Percentiles rank a stretch among this genome's conserved stretches.
Conservation (phyloP, 352 stramenopile species). For the Globisporangium heterothallicum region DNA sequence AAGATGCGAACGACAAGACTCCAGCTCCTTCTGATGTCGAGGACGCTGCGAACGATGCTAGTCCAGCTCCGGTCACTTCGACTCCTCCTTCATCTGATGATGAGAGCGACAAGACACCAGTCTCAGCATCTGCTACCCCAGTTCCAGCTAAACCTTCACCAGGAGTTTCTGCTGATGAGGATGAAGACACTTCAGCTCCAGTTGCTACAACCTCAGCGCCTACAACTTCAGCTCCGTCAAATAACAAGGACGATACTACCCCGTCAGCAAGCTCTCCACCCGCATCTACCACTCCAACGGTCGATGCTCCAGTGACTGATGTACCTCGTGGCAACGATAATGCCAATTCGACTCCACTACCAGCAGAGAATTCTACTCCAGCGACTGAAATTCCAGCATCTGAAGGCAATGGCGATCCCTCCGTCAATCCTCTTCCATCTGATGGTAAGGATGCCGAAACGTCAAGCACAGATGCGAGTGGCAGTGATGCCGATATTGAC, state of each 20-base stretch:
- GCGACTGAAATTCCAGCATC: too few relatives aligned
- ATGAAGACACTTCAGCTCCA: neutral
- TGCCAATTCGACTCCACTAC: too few relatives aligned
- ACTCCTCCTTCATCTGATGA: neutral
- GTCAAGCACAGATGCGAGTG: neutral
- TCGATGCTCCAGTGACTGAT: too few relatives aligned
- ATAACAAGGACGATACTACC: constrained; percentile 1
- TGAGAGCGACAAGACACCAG: neutral
- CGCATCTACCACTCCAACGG: too few relatives aligned
- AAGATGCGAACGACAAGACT: neutral
- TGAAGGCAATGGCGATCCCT: too few relatives aligned
- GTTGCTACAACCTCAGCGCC: neutral
- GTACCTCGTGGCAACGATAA: too few relatives aligned
- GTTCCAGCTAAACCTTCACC: too few relatives aligned
- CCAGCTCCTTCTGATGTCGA: neutral
- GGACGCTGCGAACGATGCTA: neutral
- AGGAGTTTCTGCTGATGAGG: neutral
- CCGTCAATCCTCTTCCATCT: too few relatives aligned
- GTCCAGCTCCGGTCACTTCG: neutral
- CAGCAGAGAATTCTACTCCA: too few relatives aligned
- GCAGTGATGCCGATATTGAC: neutral
- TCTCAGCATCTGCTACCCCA: neutral
- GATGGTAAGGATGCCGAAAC: neutral
- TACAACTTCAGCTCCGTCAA: constrained; percentile 1
- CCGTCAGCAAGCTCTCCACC: neutral